Conservation (phyloP, 352 stramenopile genomes). For the Phytophthora vignae region DNA sequence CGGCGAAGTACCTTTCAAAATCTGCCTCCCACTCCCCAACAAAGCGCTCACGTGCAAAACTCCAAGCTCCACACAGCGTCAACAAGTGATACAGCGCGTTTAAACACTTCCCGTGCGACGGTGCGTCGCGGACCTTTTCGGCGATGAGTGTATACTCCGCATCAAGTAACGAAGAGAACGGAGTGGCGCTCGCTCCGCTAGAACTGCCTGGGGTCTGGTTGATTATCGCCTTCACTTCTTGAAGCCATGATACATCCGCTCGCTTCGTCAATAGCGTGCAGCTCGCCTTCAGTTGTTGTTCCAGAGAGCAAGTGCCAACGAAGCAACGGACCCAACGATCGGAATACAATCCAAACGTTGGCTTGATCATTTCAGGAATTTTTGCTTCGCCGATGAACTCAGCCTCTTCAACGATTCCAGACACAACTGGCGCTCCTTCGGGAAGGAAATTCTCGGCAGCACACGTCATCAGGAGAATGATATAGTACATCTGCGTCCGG, state of each 20-base stretch:
- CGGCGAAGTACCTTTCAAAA: constrained; percentile 56
- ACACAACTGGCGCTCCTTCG: background rate
- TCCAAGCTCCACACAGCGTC: constrained; percentile 40
- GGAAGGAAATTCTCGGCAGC: constrained; percentile 52
- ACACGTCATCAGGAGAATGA: constrained; percentile 67
- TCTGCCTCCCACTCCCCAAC: constrained; percentile 48
- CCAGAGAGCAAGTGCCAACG: constrained; percentile 31
- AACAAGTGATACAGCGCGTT: constrained; percentile 72
- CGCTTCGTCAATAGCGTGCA: constrained; percentile 16
- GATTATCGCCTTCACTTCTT: constrained; percentile 28
- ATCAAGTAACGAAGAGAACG: constrained; percentile 1
- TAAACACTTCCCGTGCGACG: constrained; percentile 68
- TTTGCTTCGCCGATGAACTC: constrained; percentile 19
- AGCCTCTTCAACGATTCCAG: constrained; percentile 1
- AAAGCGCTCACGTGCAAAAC: constrained; percentile 35
- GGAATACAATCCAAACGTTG: constrained; percentile 56
- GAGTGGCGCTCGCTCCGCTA: constrained; percentile 2
- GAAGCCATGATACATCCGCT: constrained; percentile 27
- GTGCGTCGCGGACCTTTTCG: constrained; percentile 43
- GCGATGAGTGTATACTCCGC: constrained; percentile 40
- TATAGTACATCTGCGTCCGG: constrained; percentile 68
- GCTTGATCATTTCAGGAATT: constrained; percentile 38
- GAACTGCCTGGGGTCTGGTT: background rate
- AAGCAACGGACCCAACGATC: constrained; percentile 47
- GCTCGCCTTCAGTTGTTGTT: constrained; percentile 25